Base-by-base conservation (phyloP, 192 early-diverging fungal genomes). In the Kickxella alabastrina region DNA sequence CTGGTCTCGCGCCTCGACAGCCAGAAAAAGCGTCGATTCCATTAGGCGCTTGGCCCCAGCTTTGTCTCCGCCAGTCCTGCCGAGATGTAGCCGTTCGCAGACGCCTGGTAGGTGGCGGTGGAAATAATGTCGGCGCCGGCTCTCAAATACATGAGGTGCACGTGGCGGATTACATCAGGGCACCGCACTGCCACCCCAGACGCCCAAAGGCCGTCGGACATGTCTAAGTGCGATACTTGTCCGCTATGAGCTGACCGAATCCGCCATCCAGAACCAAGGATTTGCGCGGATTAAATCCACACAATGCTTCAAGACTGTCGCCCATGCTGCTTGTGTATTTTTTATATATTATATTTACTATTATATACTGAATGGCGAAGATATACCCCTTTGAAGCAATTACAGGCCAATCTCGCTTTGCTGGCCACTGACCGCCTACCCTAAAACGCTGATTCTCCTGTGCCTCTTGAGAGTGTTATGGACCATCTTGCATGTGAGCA, bases 101-200 rank as follows among this genome's bases (percentile, higher is more conserved):
- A 75, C 10, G 74, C 79, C 56, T 85, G 83, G 61, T 84, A 85
- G 7, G 79, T 73, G 9, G 62, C 54, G 10, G 82, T 83, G 19
- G 64, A 78, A 13, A 65, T 65, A 0, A 85, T 62, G 29, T 85
- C 77, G 14, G 79, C 75, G 1, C 82, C 82, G 3, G 82, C 78
- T 21, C 64, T 57, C 48, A 78, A 66, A 42, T 79, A 83, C 21
- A 38, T 31, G 26, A 44, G 52, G 45, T 84, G 83, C 9, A 74
- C 63, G 14, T 51, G 40, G 22, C 34, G 37, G 44, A 67, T 42
- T 14, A 42, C n/a, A 5, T 37, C 46, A 8, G 64, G 64, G 26
- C 31, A 49, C 12, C 57, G 24, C 7, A 45, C 44, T 15, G 64
- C 64, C 2, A 54, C 46, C 18, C 64, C 64, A 1, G 51, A 42